Base-by-base conservation (phyloP, 805 yeast species). In the Wickerhamomyces alni region DNA sequence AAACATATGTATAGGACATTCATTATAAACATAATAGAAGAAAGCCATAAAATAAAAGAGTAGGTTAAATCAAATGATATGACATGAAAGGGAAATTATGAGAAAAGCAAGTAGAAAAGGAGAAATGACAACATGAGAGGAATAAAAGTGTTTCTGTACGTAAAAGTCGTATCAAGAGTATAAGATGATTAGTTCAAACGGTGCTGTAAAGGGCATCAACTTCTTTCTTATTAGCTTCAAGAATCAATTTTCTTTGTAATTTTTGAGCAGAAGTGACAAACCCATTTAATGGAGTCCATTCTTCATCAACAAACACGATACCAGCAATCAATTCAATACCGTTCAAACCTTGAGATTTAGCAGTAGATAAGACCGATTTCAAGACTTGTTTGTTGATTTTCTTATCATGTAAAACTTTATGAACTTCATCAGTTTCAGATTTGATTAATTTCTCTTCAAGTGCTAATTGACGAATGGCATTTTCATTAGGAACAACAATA, bases 251-350 rank as follows among this genome's bases (percentile, higher is more conserved):
- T 72, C 99, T 83, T 71, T 91, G 96, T 56, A 93, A 74, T 67
- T 93, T 93, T 66, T 89, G 97, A 19, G 99, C 99, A 43, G 94
- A 80, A 13, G 98, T 88, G 41, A 91, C 94, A 50, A 69, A 87
- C 1, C 96, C 98, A 58, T 79, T 86, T 64, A 87, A 93, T 32
- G 99, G 98, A 30, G 98, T 93, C 98, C 99, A 93, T 69, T 93
- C 99, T 38, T 80, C 91, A 48, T 86, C 89, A 42, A 80, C 72
- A 44, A 93, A 62, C 12, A 83, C 87, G 45, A 83, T 72, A 50
- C 89, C 95, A 48, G 77, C 77, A 41, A 93, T 59, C 48, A 91
- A 69, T 66, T 93, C 98, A 50, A 87, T 89, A 43, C 96, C 95
- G 36, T 64, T 69, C 49, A 93, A 75, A 9, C 95, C 96, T 59